These are phyloP conservation scores for Plantago major DNA, from an alignment of 257 asterid species.

Conservation along the genomic window DNA sequence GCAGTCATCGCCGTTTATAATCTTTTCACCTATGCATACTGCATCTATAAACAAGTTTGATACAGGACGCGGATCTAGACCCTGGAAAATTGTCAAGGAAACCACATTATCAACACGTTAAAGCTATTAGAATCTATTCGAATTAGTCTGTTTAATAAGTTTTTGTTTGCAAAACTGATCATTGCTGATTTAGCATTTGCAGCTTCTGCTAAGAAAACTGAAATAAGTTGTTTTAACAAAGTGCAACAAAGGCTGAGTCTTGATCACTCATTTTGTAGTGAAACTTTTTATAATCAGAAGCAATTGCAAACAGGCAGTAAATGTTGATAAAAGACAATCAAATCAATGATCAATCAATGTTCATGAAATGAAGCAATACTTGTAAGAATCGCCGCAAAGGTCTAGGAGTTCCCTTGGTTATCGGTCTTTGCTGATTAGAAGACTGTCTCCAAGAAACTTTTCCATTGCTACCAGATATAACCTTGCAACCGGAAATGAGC, in stretches of 20 bases:
- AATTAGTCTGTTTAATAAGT: not conserved
- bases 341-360: too few relatives aligned
- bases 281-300: not conserved
- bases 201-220: not conserved
- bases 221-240: not conserved
- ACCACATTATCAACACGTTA: not conserved
- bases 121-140: not conserved
- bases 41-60: constrained; percentile 73
- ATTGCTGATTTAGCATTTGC: too few relatives aligned
- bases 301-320: not conserved
- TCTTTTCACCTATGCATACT: constrained; percentile 87
- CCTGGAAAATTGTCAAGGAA: constrained; percentile 29
- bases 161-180: too few relatives aligned
- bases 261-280: too few relatives aligned
- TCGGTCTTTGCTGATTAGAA: constrained; percentile 79
- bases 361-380: constrained; percentile 28
- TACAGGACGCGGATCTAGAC: constrained; percentile 73
- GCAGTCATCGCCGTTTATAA: constrained; percentile 80
- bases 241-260: not conserved
- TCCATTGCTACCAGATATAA: constrained; percentile 89
- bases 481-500: constrained; percentile 75
- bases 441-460: constrained; percentile 75
- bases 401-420: constrained; percentile 68
- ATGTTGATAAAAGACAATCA: too few relatives aligned
- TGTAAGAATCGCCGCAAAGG: constrained; percentile 74